Base-by-base conservation (phyloP, 1,139 yeast genomes). In the Meyerozyma carpophila region DNA sequence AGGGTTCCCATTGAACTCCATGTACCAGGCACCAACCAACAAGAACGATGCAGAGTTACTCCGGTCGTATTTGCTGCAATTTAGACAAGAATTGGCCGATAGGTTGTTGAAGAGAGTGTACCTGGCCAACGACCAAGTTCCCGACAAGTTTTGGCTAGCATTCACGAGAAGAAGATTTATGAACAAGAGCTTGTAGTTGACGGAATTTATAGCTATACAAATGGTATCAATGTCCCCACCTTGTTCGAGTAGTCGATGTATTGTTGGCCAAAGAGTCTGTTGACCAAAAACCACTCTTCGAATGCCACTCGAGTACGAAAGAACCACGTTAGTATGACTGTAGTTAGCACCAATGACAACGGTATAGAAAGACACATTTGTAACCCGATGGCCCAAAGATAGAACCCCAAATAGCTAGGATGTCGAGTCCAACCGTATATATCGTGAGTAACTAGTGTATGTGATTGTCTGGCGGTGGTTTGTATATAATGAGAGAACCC, bases 121-220 rank as follows among this genome's bases (percentile, higher is more conserved):
- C 62, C 68, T 63, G 9, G 83, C 77, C 26, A 81, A 79, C 42
- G 72, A 63, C 38, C 45, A 45, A 13, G 55, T 54, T 38, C 93
- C 94, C 45, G 81, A 86, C 51, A 84, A 93, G 70, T 83, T 77
- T 68, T 93, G 99, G 99, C 71, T 94, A 56, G 96, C 98, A 2
- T 93, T 94, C 64, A 88, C 96, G 39, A 83, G 94, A 68, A 84
- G 95, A 68, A 81, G 89, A 61, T 93, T 93, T 62, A 93, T 93
- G 98, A 93, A 93, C 68, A 87, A 89, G 68, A 73, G 80, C 54
- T 68, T 78, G 54, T 78, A 62, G 48, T 28, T 10, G 14, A 18
- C 3, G 37, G 40, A 36, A 34, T 39, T 31, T 37, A 37, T 32
- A 45, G 37, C 40, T 40, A 36, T 29, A 60, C 55, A 50, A 57